Percentiles rank a stretch among this genome's conserved stretches.
These are phyloP conservation scores for Aureobasidium sp. DNA, from an alignment of 2,329 filamentous ascomycete species.

Conservation along the genomic window DNA sequence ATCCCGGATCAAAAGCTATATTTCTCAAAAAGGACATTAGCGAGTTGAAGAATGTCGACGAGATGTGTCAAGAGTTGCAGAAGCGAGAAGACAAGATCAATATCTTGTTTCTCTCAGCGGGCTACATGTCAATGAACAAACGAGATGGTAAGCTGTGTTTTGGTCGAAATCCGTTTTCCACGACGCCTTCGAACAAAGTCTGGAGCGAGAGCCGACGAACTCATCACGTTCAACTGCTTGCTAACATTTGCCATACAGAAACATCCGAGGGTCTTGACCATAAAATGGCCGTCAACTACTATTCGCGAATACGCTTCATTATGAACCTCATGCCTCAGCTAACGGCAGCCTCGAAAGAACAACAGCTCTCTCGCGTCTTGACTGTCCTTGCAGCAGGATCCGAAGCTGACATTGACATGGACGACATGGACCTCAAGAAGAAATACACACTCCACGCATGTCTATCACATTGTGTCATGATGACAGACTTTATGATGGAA, in stretches of 20 bases:
- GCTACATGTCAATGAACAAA: slow-evolving; percentile 40
- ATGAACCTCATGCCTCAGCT: slow-evolving; percentile 53
- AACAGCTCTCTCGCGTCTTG: slow-evolving; percentile 46
- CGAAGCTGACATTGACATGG: slow-evolving; percentile 43
- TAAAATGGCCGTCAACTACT: slow-evolving; percentile 47
- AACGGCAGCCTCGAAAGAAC: slow-evolving; percentile 32
- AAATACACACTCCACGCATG: slow-evolving; percentile 32
- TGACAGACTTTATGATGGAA: slow-evolving; percentile 47
- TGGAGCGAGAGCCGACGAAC: no score
- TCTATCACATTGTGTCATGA: slow-evolving; percentile 39
- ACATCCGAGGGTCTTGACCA: slow-evolving; percentile 52
- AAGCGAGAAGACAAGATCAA: slow-evolving; percentile 48
- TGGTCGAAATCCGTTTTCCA: no score
- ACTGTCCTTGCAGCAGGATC: slow-evolving; percentile 48
- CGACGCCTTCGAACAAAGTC: neutral
- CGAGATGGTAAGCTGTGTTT: slow-evolving; percentile 23
- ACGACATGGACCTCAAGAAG: slow-evolving; percentile 41
- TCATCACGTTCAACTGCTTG: neutral
- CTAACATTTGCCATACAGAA: slow-evolving; percentile 33
- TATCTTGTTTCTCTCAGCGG: slow-evolving; percentile 48
- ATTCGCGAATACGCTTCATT: slow-evolving; percentile 52
- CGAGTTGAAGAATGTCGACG: slow-evolving; percentile 36
- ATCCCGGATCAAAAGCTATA: slow-evolving; percentile 31
- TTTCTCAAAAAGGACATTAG: slow-evolving; percentile 40
- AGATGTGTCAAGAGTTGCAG: slow-evolving; percentile 42